Evolutionary conservation across 2,329 filamentous ascomycete species (phyloP).

Genomic region (Trichothecium sympodiale): DNA sequence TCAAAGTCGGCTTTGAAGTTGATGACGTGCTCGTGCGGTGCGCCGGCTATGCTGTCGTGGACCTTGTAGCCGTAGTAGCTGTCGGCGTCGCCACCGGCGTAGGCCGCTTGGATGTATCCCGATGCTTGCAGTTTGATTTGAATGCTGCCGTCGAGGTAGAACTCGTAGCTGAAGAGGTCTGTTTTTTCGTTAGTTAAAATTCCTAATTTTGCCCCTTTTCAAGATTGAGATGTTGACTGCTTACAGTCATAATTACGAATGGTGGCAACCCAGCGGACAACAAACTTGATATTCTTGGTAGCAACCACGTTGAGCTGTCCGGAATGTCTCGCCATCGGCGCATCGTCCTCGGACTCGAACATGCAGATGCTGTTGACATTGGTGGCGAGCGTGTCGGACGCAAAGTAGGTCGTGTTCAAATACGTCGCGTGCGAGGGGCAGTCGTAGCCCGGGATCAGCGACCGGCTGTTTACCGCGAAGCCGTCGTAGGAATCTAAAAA

Average conservation of each 20-base stretch:
- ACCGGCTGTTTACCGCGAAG: too few species aligned
- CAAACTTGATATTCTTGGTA: conserved; percentile 35
- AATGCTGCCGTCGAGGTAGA: conserved; percentile 40
- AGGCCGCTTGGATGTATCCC: conserved; percentile 41
- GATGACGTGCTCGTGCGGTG: conserved; percentile 44
- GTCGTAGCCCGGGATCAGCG: conserved; percentile 7
- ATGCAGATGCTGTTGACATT: too few species aligned
- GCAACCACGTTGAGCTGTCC: too few species aligned
- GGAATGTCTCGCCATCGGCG: too few species aligned
- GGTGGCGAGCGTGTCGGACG: too few species aligned
- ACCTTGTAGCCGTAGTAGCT: conserved; percentile 38
- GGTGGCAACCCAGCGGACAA: conserved; percentile 33
- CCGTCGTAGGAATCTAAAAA: too few species aligned
- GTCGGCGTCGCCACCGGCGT: conserved; percentile 28
- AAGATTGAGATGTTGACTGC: too few species aligned
- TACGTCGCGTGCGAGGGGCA: conserved; percentile 7
- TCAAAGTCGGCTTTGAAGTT: conserved; percentile 46
- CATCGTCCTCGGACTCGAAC: conserved; percentile 5
- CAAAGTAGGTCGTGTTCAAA: too few species aligned
- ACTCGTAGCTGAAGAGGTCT: conserved; percentile 39
- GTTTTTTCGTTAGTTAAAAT: too few species aligned
- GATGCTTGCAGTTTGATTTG: conserved; percentile 38
- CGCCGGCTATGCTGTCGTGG: conserved; percentile 33
- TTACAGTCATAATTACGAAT: conserved; percentile 47
- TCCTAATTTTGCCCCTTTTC: too few species aligned